Percentiles rank a stretch among this genome's conserved stretches.
Conservation (phyloP, 1,284 basidiomycete species). For the Cystobasidium sp. region DNA sequence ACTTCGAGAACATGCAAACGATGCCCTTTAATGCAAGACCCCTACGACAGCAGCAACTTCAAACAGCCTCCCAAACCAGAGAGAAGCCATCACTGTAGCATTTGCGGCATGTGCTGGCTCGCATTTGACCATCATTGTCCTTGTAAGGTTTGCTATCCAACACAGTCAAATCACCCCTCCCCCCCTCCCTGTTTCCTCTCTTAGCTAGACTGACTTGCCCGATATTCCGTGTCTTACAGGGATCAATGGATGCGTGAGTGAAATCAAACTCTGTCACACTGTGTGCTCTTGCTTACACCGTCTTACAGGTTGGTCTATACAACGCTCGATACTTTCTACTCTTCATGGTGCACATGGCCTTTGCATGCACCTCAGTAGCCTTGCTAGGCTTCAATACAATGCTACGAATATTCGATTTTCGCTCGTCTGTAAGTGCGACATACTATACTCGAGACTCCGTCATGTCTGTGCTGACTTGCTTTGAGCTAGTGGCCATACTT, state of each 20-base stretch:
- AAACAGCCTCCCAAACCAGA: slow-evolving; percentile 70
- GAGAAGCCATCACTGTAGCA: slow-evolving; percentile 92
- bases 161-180: too few relatives aligned
- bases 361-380: slow-evolving; percentile 48
- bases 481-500: slow-evolving; percentile 44
- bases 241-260: slow-evolving; percentile 86
- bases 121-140: slow-evolving; percentile 86
- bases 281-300: background rate
- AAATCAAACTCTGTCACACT: too few relatives aligned
- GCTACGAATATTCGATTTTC: slow-evolving; percentile 42
- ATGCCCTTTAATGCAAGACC: slow-evolving; percentile 59
- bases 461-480: background rate
- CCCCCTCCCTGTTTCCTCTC: too few relatives aligned
- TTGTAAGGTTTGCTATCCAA: background rate
- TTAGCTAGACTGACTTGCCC: too few relatives aligned
- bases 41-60: slow-evolving; percentile 60
- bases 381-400: slow-evolving; percentile 48
- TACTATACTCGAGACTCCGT: background rate
- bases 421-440: background rate
- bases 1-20: slow-evolving; percentile 49
- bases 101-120: slow-evolving; percentile 88
- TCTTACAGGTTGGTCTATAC: slow-evolving; percentile 70
- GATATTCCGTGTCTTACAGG: slow-evolving; percentile 62
- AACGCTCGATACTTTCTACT: slow-evolving; percentile 96
- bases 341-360: slow-evolving; percentile 71